Evolutionary conservation across 257 asterid species (phyloP).

Genomic region (Scutellaria galericulata): DNA sequence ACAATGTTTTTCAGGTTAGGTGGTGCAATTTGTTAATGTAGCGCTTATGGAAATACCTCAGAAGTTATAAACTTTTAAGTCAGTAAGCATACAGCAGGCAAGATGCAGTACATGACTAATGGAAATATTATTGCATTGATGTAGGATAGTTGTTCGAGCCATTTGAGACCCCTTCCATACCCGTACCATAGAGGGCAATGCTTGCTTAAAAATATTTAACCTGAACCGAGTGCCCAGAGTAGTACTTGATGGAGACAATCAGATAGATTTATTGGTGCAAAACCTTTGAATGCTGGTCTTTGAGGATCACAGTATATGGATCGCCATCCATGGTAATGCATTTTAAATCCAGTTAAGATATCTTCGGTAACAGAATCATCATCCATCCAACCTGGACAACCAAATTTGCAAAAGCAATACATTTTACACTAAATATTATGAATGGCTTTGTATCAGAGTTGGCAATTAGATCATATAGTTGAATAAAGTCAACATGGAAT

Average conservation of each 20-base stretch:
- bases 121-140: conserved; percentile 26
- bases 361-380: conserved; percentile 31
- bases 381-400: conserved; percentile 28
- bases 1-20: background rate
- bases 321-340: conserved; percentile 33
- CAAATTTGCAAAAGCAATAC: background rate
- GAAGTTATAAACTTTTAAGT: conserved; percentile 19
- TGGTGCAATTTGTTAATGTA: conserved; percentile 2
- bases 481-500: background rate
- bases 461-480: background rate
- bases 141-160: conserved; percentile 22
- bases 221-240: conserved; percentile 29
- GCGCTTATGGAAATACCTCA: background rate
- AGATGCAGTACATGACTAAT: conserved; percentile 21
- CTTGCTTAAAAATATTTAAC: conserved; percentile 20
- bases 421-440: background rate
- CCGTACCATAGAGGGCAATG: conserved; percentile 28
- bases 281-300: conserved; percentile 26
- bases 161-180: conserved; percentile 24
- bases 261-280: conserved; percentile 16
- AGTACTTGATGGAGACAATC: conserved; percentile 26
- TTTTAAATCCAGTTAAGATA: conserved; percentile 31
- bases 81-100: conserved; percentile 28
- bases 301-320: conserved; percentile 28
- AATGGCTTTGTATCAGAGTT: background rate